phyloP scores from a whole-genome alignment of 192 early-diverging fungal genomes.

The Podila epicladia region DNA sequence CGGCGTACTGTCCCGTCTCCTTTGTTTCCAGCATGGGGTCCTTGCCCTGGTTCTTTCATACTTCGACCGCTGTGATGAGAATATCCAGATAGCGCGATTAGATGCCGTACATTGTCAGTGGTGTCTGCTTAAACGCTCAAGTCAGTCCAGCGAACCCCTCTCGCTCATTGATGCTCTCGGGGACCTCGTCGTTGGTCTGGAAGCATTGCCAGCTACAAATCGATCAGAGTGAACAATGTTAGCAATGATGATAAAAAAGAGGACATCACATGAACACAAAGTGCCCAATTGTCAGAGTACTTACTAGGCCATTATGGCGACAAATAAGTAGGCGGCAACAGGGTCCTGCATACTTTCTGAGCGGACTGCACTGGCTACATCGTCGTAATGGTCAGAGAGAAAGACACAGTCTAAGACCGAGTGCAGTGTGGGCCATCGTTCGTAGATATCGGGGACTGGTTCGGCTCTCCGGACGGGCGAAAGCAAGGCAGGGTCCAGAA shows the following conservation, averaged over 20 bases:
- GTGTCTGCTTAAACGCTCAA: conserved; percentile 10
- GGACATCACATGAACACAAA: too few species aligned
- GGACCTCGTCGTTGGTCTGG: conserved; percentile 1
- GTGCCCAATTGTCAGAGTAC: neutral
- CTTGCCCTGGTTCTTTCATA: conserved; percentile 14
- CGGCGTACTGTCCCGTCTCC: conserved; percentile 9
- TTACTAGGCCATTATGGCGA: conserved; percentile 20
- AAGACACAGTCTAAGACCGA: conserved; percentile 11
- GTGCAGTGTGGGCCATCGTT: conserved; percentile 10
- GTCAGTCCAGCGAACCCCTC: conserved; percentile 6
- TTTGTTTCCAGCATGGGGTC: conserved; percentile 1
- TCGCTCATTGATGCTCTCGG: conserved; percentile 11
- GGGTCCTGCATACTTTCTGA: conserved; percentile 18
- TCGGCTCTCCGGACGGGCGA: neutral
- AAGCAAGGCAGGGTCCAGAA: neutral
- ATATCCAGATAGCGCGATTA: conserved; percentile 15
- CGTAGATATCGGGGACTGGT: conserved; percentile 12
- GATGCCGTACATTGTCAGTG: conserved; percentile 2
- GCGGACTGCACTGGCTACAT: conserved; percentile 6
- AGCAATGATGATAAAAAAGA: too few species aligned
- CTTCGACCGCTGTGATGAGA: conserved; percentile 19
- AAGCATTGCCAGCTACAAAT: conserved; percentile 7
- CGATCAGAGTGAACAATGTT: too few species aligned
- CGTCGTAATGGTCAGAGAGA: conserved; percentile 9
- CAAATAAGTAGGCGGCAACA: conserved; percentile 9